These are phyloP conservation scores for Huntiella savannae DNA, from an alignment of 2,329 filamentous ascomycete species.

Conservation along the genomic window DNA sequence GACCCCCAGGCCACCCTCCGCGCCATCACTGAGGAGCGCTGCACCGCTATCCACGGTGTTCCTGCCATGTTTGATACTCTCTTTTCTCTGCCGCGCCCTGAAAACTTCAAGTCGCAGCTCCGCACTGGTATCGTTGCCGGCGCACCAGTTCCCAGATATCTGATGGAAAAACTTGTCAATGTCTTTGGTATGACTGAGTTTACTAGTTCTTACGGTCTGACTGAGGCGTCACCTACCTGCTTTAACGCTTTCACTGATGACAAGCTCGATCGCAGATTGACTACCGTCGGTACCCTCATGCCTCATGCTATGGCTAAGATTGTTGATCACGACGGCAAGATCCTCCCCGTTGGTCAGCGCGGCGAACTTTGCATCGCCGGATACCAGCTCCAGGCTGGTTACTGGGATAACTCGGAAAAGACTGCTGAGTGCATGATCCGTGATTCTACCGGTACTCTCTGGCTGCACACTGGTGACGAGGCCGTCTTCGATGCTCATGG, in stretches of 20 bases:
- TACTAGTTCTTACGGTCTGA: constrained; percentile 51
- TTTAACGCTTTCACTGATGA: constrained; percentile 67
- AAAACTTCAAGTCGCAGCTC: constrained; percentile 29
- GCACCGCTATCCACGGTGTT: constrained; percentile 62
- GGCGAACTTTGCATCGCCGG: constrained; percentile 65
- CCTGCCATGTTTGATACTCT: constrained; percentile 68
- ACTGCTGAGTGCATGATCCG: constrained; percentile 41
- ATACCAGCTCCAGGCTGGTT: constrained; percentile 52
- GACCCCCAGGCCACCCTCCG: constrained; percentile 45
- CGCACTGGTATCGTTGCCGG: constrained; percentile 66
- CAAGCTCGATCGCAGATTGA: constrained; percentile 43
- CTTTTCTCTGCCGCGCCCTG: constrained; percentile 26
- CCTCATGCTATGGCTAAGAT: constrained; percentile 64
- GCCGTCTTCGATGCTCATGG: constrained; percentile 48
- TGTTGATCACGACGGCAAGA: constrained; percentile 44
- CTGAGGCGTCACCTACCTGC: constrained; percentile 61
- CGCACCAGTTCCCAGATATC: constrained; percentile 52
- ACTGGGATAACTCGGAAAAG: constrained; percentile 55
- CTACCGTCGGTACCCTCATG: constrained; percentile 57
- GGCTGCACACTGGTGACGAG: constrained; percentile 51
- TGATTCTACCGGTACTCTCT: constrained; percentile 34
- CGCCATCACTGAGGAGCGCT: constrained; percentile 46
- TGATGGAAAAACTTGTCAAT: constrained; percentile 54
- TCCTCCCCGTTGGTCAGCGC: constrained; percentile 45
- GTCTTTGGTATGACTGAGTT: constrained; percentile 61